phyloP scores from a whole-genome alignment of 2,329 filamentous ascomycete genomes.

The Scopulariopsis brevicaulis region DNA sequence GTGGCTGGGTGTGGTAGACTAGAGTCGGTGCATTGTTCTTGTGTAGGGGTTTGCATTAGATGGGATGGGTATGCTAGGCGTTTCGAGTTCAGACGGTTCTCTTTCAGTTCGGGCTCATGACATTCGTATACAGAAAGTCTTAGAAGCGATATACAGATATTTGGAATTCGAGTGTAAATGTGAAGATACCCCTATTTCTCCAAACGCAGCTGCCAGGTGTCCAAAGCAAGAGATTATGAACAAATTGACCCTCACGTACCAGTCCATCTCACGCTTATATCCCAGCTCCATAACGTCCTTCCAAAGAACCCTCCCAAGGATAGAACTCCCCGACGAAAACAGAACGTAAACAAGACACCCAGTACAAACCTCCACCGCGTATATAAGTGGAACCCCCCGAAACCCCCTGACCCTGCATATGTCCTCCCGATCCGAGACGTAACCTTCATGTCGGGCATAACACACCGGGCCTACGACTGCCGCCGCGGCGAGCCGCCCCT shows the following conservation, averaged over 20 bases:
- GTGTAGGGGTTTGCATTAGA: neutral
- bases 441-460: neutral
- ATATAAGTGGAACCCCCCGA: neutral
- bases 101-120: neutral
- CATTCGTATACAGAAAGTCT: neutral
- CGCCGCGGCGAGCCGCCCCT: constrained; percentile 5
- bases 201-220: neutral
- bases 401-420: neutral
- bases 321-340: neutral
- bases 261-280: neutral
- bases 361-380: neutral
- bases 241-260: neutral
- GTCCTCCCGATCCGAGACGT: neutral
- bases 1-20: constrained; percentile 9
- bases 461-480: neutral
- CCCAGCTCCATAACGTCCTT: neutral
- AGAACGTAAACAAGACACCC: neutral
- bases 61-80: neutral
- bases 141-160: neutral
- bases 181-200: neutral
- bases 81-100: neutral
- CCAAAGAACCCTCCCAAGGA: neutral
- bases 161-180: neutral
- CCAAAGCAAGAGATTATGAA: neutral
- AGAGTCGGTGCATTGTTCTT: neutral